Conservation (phyloP, 306 rosid genomes). For the Phaseolus lunatus region DNA sequence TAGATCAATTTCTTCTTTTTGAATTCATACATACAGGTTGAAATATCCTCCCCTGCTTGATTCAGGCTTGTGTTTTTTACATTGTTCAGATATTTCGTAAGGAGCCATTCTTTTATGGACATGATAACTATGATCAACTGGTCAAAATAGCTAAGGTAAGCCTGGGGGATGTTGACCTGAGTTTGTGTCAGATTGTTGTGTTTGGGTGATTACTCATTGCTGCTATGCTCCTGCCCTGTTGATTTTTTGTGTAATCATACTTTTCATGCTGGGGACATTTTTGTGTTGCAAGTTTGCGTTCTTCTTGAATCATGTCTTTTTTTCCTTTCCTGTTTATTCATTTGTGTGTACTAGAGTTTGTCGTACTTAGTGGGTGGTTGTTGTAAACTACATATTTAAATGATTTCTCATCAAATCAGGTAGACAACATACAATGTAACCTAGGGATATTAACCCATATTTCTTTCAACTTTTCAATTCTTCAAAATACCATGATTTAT, state of each 20-base stretch:
- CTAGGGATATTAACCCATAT: not conserved
- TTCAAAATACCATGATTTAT: not conserved
- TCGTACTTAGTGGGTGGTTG: not conserved
- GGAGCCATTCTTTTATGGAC: constrained; percentile 97
- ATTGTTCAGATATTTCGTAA: constrained; percentile 83
- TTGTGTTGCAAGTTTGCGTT: not conserved
- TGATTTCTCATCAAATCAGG: not conserved
- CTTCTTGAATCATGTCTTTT: not conserved
- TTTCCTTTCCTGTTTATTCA: constrained; percentile 5
- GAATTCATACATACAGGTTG: constrained; percentile 30
- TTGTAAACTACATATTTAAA: not conserved
- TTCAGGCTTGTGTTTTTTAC: constrained; percentile 47
- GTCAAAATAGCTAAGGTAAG: constrained; percentile 91
- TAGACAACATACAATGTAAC: not conserved
- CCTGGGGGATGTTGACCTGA: not conserved
- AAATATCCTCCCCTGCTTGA: constrained; percentile 53
- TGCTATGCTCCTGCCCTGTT: constrained; percentile 15
- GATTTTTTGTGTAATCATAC: constrained; percentile 8
- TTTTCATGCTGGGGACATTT: not conserved
- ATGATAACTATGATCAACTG: constrained; percentile 90
- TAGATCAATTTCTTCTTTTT: constrained; percentile 26
- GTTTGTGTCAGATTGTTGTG: constrained; percentile 36
- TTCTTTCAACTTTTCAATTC: not conserved
- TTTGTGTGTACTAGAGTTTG: constrained; percentile 20
- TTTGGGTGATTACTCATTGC: constrained; percentile 27